phyloP scores from a whole-genome alignment of 225 moss, liverwort and hornwort species.

The Pseudisothecium myosuroides region DNA sequence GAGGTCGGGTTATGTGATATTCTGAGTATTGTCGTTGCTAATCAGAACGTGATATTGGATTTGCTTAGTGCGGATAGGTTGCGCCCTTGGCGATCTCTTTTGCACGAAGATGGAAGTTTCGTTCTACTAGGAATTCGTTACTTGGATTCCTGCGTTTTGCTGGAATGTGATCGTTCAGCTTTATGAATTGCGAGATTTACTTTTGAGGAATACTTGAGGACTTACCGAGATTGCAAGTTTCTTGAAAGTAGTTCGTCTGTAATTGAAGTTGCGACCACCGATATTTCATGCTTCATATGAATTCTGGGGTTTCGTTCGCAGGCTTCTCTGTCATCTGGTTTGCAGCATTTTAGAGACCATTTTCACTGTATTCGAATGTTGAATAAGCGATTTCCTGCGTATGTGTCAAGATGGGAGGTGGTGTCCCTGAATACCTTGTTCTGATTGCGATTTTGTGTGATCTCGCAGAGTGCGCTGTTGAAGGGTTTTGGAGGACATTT shows the following conservation, averaged over 20 bases:
- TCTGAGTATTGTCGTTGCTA: too few species aligned
- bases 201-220: background rate
- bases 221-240: background rate
- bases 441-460: background rate
- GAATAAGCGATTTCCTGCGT: background rate
- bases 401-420: background rate
- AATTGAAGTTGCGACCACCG: background rate
- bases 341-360: background rate
- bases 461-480: constrained; percentile 3
- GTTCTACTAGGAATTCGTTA: background rate
- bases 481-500: background rate
- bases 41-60: background rate
- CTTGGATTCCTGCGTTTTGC: background rate
- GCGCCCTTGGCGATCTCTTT: background rate
- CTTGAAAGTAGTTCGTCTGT: background rate
- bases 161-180: background rate
- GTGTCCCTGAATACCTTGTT: background rate
- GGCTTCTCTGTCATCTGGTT: background rate
- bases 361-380: background rate
- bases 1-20: background rate
- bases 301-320: background rate
- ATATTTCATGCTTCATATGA: background rate
- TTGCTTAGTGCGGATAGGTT: background rate
- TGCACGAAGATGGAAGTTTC: background rate
- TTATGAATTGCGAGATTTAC: background rate